A percentile compares a stretch with the other conserved stretches of the same genome.
Conservation (phyloP, 2,329 filamentous ascomycete genomes). For the Talaromyces pinophilus region DNA sequence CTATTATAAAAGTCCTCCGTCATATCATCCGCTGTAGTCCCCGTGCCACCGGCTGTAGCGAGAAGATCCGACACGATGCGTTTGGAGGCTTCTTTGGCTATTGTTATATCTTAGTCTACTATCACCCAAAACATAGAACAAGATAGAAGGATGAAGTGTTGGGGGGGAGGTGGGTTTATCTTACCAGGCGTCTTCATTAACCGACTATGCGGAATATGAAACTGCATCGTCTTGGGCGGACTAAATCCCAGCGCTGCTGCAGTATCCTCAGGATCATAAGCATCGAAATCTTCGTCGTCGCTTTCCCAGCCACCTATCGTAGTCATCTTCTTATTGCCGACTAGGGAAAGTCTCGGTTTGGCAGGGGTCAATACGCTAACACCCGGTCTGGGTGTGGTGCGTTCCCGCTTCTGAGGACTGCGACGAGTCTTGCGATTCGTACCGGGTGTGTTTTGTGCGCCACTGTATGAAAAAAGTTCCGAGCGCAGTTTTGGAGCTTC, state of each 20-base stretch:
- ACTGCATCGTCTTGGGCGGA: constrained; percentile 74
- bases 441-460: constrained; percentile 65
- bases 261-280: constrained; percentile 58
- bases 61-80: constrained; percentile 53
- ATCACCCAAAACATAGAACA: background rate
- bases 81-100: constrained; percentile 53
- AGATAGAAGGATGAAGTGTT: background rate
- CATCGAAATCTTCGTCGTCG: constrained; percentile 57
- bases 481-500: constrained; percentile 79
- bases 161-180: constrained; percentile 21
- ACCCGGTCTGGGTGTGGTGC: constrained; percentile 67
- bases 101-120: background rate
- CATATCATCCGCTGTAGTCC: constrained; percentile 32
- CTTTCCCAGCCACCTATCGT: constrained; percentile 66
- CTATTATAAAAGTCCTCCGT: constrained; percentile 23
- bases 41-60: constrained; percentile 44
- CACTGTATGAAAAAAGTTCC: constrained; percentile 82
- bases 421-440: constrained; percentile 45
- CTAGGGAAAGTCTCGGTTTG: constrained; percentile 26
- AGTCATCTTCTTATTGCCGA: constrained; percentile 32
- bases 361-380: constrained; percentile 81
- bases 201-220: constrained; percentile 53
- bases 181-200: constrained; percentile 52
- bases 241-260: constrained; percentile 68
- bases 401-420: constrained; percentile 23